phyloP scores from a whole-genome alignment of 2,329 filamentous ascomycete species.

The Anisogramma anomala region DNA sequence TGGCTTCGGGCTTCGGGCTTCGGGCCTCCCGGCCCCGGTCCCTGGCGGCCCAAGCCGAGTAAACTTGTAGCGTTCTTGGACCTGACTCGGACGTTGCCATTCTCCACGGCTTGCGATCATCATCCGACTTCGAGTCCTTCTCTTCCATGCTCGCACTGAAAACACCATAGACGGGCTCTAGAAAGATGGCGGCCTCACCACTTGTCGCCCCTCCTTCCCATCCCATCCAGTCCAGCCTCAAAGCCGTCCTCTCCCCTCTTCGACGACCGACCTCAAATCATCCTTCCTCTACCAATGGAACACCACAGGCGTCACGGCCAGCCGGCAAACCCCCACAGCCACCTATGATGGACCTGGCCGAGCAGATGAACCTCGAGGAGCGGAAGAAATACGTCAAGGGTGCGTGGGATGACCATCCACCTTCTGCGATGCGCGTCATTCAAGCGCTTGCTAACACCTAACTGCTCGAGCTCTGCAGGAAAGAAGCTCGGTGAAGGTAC shows the following conservation, averaged over 20 bases:
- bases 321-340: constrained; percentile 16
- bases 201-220: constrained; percentile 25
- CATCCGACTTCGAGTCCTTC: not conserved
- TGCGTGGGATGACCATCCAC: constrained; percentile 22
- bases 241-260: constrained; percentile 17
- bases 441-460: not conserved
- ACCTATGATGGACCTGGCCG: constrained; percentile 49
- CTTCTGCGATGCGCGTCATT: not conserved
- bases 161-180: not conserved
- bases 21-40: no score
- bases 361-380: constrained; percentile 70
- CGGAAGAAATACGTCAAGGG: constrained; percentile 86
- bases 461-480: no score
- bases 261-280: constrained; percentile 20
- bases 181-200: constrained; percentile 35
- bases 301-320: constrained; percentile 15
- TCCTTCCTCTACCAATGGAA: constrained; percentile 20
- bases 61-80: no score
- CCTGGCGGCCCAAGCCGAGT: no score
- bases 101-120: no score
- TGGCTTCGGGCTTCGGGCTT: no score
- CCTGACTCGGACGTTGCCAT: not conserved
- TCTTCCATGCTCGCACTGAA: not conserved
- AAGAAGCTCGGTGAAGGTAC: constrained; percentile 93
- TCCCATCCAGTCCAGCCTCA: constrained; percentile 12